Base-by-base conservation (phyloP, 2,329 filamentous ascomycete species). In the Tetracladium maxilliforme region DNA sequence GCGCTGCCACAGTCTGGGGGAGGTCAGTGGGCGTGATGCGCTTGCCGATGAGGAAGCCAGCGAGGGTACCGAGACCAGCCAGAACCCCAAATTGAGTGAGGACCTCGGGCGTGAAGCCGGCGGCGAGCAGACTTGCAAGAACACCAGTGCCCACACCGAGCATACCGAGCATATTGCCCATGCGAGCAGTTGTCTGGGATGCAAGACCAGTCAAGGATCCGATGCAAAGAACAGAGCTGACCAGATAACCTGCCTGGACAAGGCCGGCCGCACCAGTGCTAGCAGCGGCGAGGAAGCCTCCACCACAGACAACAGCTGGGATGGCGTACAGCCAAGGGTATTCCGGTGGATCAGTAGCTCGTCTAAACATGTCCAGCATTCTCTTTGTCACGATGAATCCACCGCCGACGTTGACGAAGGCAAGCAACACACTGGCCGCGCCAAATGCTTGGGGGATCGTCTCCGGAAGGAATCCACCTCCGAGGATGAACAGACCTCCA, bases 281-380 rank as follows among this genome's bases (percentile, higher is more conserved):
- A 4, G 80, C 79, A 14, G 83, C 81, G 16, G 74, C 80, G 24
- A 92, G 43, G 42, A 80, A 92, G 1, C 83, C 83, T 17, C 79
- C 81, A 4, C 79, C 78, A 35, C 87, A 92, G 0, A 92, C 40
- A 4, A 70, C 55, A 10, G 70, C 83, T 0, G 83, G 83, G 28
- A 92, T 56, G 2, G 72, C 78, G 41, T 90, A 92, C 2, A 92
- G 56, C 79, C 80, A 92, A 0, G 80, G 79, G 36, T 87, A 92
- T 45, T 93, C 84, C 0, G 78, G 72, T 16, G 83, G 84, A 37
- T 92, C 84, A 5, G 81, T 90, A 14, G 81, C 76, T 9, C 73
- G 67, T 44, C 78, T 79, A 45, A 87, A 87, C 80, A 87, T 87
- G 46, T 92, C 83, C 21, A 93, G 59, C 84, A 93, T 93, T 33